Evolutionary conservation across 257 asterid genomes (phyloP).

Genomic region (Capsicum rhomboideum): DNA sequence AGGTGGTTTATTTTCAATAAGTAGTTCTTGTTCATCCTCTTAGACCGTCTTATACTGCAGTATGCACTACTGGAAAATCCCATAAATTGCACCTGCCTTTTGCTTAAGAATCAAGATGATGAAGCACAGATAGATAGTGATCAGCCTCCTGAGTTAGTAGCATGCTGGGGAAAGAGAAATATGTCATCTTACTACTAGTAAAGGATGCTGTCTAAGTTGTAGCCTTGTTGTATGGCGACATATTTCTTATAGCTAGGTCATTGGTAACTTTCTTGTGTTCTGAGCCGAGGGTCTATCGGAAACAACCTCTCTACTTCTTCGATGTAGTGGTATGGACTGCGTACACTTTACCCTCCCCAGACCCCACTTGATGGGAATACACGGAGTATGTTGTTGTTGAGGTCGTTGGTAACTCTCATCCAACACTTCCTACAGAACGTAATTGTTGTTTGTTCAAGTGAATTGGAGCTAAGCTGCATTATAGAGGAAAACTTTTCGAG

Average conservation of each 20-base stretch:
- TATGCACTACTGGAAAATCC: background rate
- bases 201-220: background rate
- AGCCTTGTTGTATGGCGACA: background rate
- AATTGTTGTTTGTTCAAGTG: background rate
- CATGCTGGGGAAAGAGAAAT: background rate
- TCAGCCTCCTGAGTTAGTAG: background rate
- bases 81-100: background rate
- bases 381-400: no score
- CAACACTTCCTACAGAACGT: background rate
- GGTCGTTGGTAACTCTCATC: background rate
- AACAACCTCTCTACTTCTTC: no score
- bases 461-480: background rate
- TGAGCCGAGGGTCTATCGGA: no score
- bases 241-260: background rate
- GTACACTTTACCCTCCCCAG: no score
- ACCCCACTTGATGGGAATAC: no score
- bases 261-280: background rate
- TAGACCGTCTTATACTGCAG: background rate
- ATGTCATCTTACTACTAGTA: background rate
- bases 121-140: conserved; percentile 13
- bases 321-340: no score
- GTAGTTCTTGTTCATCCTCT: conserved; percentile 14
- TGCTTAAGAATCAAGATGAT: background rate
- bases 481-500: background rate
- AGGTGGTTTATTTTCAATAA: background rate